Evolutionary conservation across 1,284 basidiomycete genomes (phyloP), one percentile per base, ranked within the genome.

Genomic region (Cystobasidium sp.): DNA sequence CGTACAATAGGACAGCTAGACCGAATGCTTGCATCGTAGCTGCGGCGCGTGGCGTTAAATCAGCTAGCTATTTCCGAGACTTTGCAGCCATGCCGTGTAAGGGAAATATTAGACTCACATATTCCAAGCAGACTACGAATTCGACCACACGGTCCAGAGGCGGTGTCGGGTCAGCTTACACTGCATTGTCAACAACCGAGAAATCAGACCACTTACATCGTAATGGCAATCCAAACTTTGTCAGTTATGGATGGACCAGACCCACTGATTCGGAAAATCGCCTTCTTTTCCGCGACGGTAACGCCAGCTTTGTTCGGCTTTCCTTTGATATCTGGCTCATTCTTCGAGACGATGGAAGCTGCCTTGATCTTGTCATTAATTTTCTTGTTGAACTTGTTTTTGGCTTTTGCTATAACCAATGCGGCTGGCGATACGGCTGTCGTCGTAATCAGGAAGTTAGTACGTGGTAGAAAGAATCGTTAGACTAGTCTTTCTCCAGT

Each of bases 191-290:
- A 5, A 31, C 31, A 1, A 31, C 31, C 9, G 16, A 16, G 39
- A 2, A 44, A 18, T 37, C 24, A 2, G 5, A 64, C 1, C 7
- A 58, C 66, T 52, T 31, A 68, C 66, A 68, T 68, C 43, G 52
- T 51, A 12, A 68, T 24, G n/a, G 16, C 20, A 24, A 55, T 51
- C 68, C 68, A 70, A 22, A 43, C n/a, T 44, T 44, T 70, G 20
- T 43, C 31, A 9, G 53, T 22, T 16, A 47, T 6, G 39, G 31
- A 37, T 18, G 41, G 43, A 18, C 68, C 68, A n/a, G 22, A 41
- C 24, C 68, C 68, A 20, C 44, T 52, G 41, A 70, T 58, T 7
- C 56, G 31, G 37, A 31, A 22, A 18, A 70, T 51, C 8, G 68
- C 68, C 47, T 59, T 37, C 68, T 70, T 62, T 43, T 70, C 43